Conservation (phyloP, 805 yeast genomes). For the Candida pseudofarinosa region DNA sequence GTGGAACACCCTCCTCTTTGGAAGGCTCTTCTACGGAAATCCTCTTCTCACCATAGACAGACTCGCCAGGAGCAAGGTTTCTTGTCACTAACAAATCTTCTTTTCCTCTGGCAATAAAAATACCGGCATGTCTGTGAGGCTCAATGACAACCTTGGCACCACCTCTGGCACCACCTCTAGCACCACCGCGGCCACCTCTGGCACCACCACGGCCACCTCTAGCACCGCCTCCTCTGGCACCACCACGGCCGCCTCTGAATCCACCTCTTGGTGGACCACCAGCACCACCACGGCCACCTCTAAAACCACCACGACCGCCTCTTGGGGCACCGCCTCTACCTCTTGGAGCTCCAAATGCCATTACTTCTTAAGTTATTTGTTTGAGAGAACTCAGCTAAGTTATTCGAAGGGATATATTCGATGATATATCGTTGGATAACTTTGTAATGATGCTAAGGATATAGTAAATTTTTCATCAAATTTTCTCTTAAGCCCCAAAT, state of each 20-base stretch:
- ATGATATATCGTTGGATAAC: neutral
- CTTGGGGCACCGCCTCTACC: constrained; percentile 52
- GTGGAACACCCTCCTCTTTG: constrained; percentile 78
- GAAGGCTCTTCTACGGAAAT: constrained; percentile 90
- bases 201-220: constrained; percentile 45
- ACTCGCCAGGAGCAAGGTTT: constrained; percentile 97
- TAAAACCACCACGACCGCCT: constrained; percentile 45
- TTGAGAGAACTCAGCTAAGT: neutral
- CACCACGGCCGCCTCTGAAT: constrained; percentile 48
- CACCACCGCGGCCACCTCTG: constrained; percentile 65
- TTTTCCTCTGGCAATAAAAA: constrained; percentile 98
- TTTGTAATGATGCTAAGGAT: neutral
- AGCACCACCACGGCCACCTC: constrained; percentile 49
- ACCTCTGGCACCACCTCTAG: constrained; percentile 77
- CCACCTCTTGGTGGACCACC: too few relatives aligned
- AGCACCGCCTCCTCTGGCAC: constrained; percentile 29
- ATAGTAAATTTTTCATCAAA: neutral
- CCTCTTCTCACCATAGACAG: constrained; percentile 98
- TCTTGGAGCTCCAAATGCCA: constrained; percentile 76
- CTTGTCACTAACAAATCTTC: constrained; percentile 97
- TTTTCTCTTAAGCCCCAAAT: neutral
- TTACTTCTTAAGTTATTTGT: constrained; percentile 22
- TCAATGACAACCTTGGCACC: constrained; percentile 97
- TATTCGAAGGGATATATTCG: neutral
- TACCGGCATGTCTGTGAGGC: constrained; percentile 99